Percentiles rank a stretch among this genome's conserved stretches.
phyloP scores from a whole-genome alignment of 768 basidiomycete genomes.

The Naematelia encephala region DNA sequence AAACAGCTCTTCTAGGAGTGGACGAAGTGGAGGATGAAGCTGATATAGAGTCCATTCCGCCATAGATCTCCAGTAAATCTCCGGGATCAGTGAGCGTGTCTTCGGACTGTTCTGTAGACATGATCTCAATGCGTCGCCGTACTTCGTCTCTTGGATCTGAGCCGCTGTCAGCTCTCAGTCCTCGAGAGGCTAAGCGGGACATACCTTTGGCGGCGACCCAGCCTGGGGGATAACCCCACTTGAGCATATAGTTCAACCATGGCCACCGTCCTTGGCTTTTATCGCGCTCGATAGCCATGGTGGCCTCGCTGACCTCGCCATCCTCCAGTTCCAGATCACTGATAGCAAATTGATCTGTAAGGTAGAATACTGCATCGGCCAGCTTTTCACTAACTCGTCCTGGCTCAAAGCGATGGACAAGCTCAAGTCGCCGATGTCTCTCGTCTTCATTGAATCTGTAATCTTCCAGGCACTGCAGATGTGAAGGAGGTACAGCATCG shows the following conservation, averaged over 20 bases:
- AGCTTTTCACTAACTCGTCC: slow-evolving; percentile 28
- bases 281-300: slow-evolving; percentile 1
- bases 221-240: slow-evolving; percentile 44
- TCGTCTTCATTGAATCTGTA: slow-evolving; percentile 25
- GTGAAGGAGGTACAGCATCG: background rate
- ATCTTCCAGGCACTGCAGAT: slow-evolving; percentile 9
- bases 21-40: too few relatives aligned
- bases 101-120: background rate
- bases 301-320: slow-evolving; percentile 1
- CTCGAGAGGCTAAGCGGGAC: background rate
- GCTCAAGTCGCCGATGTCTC: slow-evolving; percentile 16
- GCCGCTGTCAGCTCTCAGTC: background rate
- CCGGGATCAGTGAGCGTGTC: slow-evolving; percentile 15
- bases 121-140: slow-evolving; percentile 10
- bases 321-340: slow-evolving; percentile 8
- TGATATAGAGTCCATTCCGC: too few relatives aligned
- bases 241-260: slow-evolving; percentile 33
- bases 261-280: slow-evolving; percentile 20
- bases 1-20: background rate
- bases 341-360: too few relatives aligned
- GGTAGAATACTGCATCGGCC: slow-evolving; percentile 26
- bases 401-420: slow-evolving; percentile 20
- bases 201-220: slow-evolving; percentile 33
- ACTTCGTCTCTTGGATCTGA: slow-evolving; percentile 35
- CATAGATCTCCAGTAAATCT: slow-evolving; percentile 24